A percentile compares a stretch with the other conserved stretches of the same genome.
Conservation (phyloP, 768 basidiomycete genomes). For the Suillus weaverae region DNA sequence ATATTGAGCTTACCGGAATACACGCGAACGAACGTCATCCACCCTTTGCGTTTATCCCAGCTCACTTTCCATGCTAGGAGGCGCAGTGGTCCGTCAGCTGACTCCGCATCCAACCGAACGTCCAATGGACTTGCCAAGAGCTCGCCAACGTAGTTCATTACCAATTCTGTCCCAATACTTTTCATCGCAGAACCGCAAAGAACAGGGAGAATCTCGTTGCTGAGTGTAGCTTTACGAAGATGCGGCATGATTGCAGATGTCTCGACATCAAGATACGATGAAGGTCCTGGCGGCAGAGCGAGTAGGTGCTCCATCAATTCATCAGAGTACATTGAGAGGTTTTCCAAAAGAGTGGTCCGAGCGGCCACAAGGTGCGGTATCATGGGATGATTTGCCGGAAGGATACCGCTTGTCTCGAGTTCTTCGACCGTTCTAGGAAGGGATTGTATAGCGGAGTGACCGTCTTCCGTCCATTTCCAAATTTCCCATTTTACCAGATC, state of each 20-base stretch:
- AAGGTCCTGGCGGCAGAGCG: slow-evolving; percentile 51
- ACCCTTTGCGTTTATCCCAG: slow-evolving; percentile 81
- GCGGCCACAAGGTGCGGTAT: slow-evolving; percentile 65
- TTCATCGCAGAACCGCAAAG: slow-evolving; percentile 82
- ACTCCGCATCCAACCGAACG: slow-evolving; percentile 47
- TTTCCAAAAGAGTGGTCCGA: slow-evolving; percentile 71
- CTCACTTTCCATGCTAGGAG: slow-evolving; percentile 86
- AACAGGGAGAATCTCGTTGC: slow-evolving; percentile 70
- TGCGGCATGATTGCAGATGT: slow-evolving; percentile 54
- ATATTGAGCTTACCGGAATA: slow-evolving; percentile 65
- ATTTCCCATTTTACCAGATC: slow-evolving; percentile 84
- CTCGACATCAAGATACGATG: slow-evolving; percentile 65
- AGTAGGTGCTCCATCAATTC: slow-evolving; percentile 76
- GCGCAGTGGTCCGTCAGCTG: slow-evolving; percentile 50
- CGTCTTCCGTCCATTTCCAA: slow-evolving; percentile 69
- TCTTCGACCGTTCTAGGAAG: slow-evolving; percentile 55
- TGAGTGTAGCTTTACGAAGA: slow-evolving; percentile 67
- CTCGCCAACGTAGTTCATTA: slow-evolving; percentile 82
- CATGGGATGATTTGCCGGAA: slow-evolving; percentile 66
- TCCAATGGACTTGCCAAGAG: slow-evolving; percentile 79
- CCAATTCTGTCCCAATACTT: slow-evolving; percentile 76
- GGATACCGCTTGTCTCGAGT: slow-evolving; percentile 40
- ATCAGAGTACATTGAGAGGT: slow-evolving; percentile 77
- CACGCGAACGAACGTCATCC: slow-evolving; percentile 92
- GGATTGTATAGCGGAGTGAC: slow-evolving; percentile 38